Conservation (phyloP, 768 basidiomycete genomes). For the Trametes sanguinea region DNA sequence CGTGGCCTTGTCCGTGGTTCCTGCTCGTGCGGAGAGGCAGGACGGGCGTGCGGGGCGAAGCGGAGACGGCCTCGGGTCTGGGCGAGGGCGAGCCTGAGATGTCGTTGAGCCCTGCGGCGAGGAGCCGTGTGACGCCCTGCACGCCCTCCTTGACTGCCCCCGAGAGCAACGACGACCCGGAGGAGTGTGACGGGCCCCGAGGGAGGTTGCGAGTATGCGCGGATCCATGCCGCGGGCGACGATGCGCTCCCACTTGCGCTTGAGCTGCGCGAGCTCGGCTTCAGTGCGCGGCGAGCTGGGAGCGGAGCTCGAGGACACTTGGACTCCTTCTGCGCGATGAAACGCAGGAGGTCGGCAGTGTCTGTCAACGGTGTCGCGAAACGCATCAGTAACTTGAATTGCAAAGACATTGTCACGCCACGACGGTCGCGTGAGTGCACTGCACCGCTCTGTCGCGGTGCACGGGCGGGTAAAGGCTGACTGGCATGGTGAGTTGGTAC, state of each 20-base stretch:
- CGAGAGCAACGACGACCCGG: constrained; percentile 34
- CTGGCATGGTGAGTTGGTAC: constrained; percentile 27
- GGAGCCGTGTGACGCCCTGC: constrained; percentile 55
- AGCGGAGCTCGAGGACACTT: constrained; percentile 80
- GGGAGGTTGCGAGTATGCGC: constrained; percentile 25
- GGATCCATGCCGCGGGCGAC: constrained; percentile 63
- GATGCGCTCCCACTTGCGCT: constrained; percentile 83
- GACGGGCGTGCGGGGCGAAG: constrained; percentile 14
- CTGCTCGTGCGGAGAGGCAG: constrained; percentile 15
- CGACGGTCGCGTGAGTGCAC: neutral
- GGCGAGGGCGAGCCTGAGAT: constrained; percentile 31
- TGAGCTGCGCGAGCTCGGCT: constrained; percentile 69
- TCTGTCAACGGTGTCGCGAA: constrained; percentile 38
- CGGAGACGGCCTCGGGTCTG: constrained; percentile 15
- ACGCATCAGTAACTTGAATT: neutral
- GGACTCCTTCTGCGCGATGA: constrained; percentile 86
- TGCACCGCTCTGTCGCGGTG: neutral
- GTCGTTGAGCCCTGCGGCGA: constrained; percentile 49
- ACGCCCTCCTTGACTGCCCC: constrained; percentile 59
- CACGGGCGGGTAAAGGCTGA: neutral
- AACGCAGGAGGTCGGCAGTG: constrained; percentile 79
- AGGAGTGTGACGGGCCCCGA: constrained; percentile 26
- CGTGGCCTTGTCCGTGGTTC: constrained; percentile 24
- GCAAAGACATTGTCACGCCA: neutral
- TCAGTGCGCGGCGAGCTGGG: constrained; percentile 74